Conservation (phyloP, 2,329 filamentous ascomycete genomes). For the Pseudocercospora eumusae region DNA sequence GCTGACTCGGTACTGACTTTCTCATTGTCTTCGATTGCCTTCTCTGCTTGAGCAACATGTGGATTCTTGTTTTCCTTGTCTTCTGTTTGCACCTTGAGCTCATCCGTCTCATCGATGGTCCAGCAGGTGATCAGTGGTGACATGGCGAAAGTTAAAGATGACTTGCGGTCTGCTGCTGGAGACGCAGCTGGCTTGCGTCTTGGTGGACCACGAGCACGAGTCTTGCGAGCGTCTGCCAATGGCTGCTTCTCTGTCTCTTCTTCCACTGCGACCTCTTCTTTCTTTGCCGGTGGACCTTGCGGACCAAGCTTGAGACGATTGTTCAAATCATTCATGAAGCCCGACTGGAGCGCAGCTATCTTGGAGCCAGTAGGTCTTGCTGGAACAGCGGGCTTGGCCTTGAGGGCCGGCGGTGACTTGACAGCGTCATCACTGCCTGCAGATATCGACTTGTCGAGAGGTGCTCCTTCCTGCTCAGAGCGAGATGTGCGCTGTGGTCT, state of each 20-base stretch:
- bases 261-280: slow-evolving; percentile 59
- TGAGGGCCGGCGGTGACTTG: slow-evolving; percentile 50
- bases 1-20: slow-evolving; percentile 31
- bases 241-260: slow-evolving; percentile 70
- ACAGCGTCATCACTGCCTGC: slow-evolving; percentile 27
- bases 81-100: slow-evolving; percentile 39
- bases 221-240: slow-evolving; percentile 85
- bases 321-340: slow-evolving; percentile 91
- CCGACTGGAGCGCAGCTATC: slow-evolving; percentile 86
- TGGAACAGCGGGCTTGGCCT: slow-evolving; percentile 80
- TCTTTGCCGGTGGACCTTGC: slow-evolving; percentile 65
- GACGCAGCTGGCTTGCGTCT: slow-evolving; percentile 67
- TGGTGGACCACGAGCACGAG: slow-evolving; percentile 83
- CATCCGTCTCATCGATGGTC: slow-evolving; percentile 47
- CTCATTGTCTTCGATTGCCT: slow-evolving; percentile 32
- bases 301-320: slow-evolving; percentile 84
- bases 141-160: slow-evolving; percentile 48
- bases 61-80: slow-evolving; percentile 25
- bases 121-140: slow-evolving; percentile 44
- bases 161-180: slow-evolving; percentile 54
- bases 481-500: slow-evolving; percentile 58
- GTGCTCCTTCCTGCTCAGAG: slow-evolving; percentile 32
- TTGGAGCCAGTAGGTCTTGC: slow-evolving; percentile 77
- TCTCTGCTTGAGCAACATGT: slow-evolving; percentile 28
- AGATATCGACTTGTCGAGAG: slow-evolving; percentile 27